Evolutionary conservation across 805 yeast genomes (phyloP).

Genomic region (Candida xiaguanensis): DNA sequence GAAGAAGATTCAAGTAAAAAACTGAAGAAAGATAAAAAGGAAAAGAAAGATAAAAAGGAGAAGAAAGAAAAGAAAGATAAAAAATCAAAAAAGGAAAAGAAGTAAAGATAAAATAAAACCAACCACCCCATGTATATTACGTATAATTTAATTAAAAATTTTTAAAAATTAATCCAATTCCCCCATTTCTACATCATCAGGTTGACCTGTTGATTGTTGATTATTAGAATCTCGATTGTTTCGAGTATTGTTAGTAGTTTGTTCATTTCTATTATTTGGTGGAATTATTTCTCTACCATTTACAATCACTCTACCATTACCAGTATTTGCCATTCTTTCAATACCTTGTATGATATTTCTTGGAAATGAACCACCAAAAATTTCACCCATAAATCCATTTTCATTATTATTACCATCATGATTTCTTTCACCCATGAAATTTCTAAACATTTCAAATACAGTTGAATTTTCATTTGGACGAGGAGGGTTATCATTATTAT

Average conservation of each 20-base stretch:
- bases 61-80: conserved; percentile 16
- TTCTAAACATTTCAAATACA: conserved; percentile 5
- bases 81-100: conserved; percentile 24
- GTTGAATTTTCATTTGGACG: not conserved
- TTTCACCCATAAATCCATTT: not conserved
- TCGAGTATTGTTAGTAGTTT: not conserved
- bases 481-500: not conserved
- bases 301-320: conserved; percentile 7
- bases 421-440: conserved; percentile 1
- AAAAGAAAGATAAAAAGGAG: conserved; percentile 24
- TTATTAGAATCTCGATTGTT: not conserved
- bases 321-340: conserved; percentile 5
- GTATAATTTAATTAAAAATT: not conserved
- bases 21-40: conserved; percentile 26
- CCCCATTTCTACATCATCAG: conserved; percentile 9
- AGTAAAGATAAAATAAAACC: conserved; percentile 7
- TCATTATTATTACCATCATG: not conserved
- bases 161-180: conserved; percentile 8
- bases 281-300: conserved; percentile 7
- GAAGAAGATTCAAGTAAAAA: conserved; percentile 27
- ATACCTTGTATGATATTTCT: conserved; percentile 4
- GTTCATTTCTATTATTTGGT: no score
- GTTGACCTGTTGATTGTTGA: not conserved
- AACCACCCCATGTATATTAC: conserved; percentile 4
- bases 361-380: conserved; percentile 5